Percentiles rank a stretch among this genome's conserved stretches.
These are phyloP conservation scores for Xylaria telfairii DNA, from an alignment of 495 filamentous ascomycete genomes.

Conservation along the genomic window DNA sequence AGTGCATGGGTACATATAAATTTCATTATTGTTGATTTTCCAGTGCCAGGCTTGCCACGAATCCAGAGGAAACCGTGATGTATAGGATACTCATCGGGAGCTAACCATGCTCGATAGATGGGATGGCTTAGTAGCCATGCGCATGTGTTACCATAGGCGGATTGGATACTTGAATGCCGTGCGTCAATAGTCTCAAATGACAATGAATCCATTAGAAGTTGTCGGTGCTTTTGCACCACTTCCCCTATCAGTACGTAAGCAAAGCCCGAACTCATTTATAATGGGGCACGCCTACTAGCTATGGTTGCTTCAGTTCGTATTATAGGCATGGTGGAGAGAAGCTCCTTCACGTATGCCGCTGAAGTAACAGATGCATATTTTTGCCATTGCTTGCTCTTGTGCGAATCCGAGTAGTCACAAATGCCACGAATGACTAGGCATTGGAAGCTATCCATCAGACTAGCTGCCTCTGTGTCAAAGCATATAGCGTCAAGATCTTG, in stretches of 20 bases:
- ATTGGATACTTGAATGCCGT: conserved; percentile 46
- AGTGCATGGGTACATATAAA: conserved; percentile 27
- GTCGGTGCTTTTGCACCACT: too few relatives aligned
- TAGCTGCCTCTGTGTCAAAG: conserved; percentile 46
- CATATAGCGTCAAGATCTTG: conserved; percentile 36
- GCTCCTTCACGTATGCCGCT: conserved; percentile 29
- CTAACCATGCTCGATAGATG: conserved; percentile 55
- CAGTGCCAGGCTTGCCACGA: conserved; percentile 61
- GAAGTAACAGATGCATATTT: conserved; percentile 41
- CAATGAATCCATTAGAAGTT: conserved; percentile 39
- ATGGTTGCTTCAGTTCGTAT: neutral
- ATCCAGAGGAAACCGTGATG: conserved; percentile 64
- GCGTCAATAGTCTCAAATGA: conserved; percentile 48
- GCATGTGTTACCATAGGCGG: conserved; percentile 53
- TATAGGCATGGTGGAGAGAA: neutral
- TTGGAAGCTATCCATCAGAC: conserved; percentile 33
- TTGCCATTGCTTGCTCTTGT: conserved; percentile 44
- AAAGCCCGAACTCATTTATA: too few relatives aligned
- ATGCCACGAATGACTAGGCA: conserved; percentile 44
- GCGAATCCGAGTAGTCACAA: conserved; percentile 45
- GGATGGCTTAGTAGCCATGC: conserved; percentile 52
- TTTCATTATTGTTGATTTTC: conserved; percentile 62
- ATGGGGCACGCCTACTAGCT: too few relatives aligned
- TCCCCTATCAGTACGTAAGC: conserved; percentile 1
- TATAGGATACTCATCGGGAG: conserved; percentile 37